phyloP scores from a whole-genome alignment of 2,329 filamentous ascomycete genomes.

The Monosporascus sp. region DNA sequence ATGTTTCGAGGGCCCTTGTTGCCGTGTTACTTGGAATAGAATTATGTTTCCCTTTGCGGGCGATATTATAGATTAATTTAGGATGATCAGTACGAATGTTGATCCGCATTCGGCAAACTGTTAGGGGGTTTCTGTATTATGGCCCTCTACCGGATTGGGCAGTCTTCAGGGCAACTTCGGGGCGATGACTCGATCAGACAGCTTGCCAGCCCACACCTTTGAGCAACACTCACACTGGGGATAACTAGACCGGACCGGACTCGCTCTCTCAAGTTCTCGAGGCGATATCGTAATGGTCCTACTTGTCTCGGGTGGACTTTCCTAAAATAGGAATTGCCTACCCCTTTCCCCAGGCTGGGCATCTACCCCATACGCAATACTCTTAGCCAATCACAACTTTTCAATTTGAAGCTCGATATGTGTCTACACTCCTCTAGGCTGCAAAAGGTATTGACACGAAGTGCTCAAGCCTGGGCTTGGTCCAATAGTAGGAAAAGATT shows the following conservation, averaged over 20 bases:
- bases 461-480: constrained; percentile 1
- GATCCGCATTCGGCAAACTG: too few species aligned
- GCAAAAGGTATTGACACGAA: not conserved
- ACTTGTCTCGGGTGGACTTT: constrained; percentile 19
- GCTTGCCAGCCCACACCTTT: not conserved
- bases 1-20: too few species aligned
- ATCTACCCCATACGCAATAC: constrained; percentile 1
- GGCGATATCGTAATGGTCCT: not conserved
- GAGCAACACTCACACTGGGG: not conserved
- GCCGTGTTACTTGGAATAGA: too few species aligned
- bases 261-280: not conserved
- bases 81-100: too few species aligned
- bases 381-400: constrained; percentile 9
- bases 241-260: too few species aligned
- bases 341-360: constrained; percentile 1
- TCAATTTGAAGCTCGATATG: constrained; percentile 8
- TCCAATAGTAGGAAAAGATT: not conserved
- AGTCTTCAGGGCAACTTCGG: constrained; percentile 5
- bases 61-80: too few species aligned
- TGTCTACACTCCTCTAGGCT: not conserved
- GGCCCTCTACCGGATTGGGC: too few species aligned
- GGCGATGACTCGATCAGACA: not conserved
- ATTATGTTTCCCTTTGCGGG: too few species aligned
- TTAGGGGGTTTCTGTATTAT: too few species aligned
- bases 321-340: constrained; percentile 9